Conservation (phyloP, 768 basidiomycete species). For the Clavaria fumosa region DNA sequence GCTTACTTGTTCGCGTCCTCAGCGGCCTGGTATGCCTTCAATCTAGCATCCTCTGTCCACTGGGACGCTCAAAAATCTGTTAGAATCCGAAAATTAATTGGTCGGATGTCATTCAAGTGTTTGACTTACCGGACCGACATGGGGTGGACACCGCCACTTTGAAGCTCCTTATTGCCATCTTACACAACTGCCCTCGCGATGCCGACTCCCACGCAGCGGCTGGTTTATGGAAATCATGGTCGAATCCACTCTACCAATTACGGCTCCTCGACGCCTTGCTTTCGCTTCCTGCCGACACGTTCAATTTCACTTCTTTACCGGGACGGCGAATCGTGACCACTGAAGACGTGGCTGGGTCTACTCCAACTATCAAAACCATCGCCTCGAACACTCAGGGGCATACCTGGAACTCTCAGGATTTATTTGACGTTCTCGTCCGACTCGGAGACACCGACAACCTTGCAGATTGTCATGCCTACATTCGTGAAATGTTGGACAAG, state of each 20-base stretch:
- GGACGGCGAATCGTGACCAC: conserved; percentile 73
- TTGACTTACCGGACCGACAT: conserved; percentile 72
- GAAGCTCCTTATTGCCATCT: conserved; percentile 77
- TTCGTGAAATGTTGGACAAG: conserved; percentile 86
- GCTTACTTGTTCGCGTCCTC: conserved; percentile 55
- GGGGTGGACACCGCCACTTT: conserved; percentile 82
- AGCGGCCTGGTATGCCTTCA: conserved; percentile 49
- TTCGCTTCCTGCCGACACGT: conserved; percentile 77
- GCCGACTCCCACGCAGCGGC: conserved; percentile 64
- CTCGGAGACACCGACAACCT: conserved; percentile 54
- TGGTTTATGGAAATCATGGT: conserved; percentile 80
- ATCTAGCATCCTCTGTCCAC: conserved; percentile 1
- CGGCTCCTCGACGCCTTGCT: conserved; percentile 80
- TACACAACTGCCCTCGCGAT: conserved; percentile 68
- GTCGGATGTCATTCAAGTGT: conserved; percentile 69
- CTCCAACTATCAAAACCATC: conserved; percentile 83
- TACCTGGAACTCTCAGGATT: conserved; percentile 88
- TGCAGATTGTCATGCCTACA: conserved; percentile 62
- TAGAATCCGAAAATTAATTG: conserved; percentile 61
- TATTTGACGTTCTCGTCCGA: conserved; percentile 79
- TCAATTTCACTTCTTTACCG: conserved; percentile 83
- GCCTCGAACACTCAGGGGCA: conserved; percentile 84
- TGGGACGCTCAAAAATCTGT: conserved; percentile 8
- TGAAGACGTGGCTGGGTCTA: conserved; percentile 72
- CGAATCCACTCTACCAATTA: conserved; percentile 72